Conservation (phyloP, 1,284 basidiomycete genomes). For the Somion occarium region DNA sequence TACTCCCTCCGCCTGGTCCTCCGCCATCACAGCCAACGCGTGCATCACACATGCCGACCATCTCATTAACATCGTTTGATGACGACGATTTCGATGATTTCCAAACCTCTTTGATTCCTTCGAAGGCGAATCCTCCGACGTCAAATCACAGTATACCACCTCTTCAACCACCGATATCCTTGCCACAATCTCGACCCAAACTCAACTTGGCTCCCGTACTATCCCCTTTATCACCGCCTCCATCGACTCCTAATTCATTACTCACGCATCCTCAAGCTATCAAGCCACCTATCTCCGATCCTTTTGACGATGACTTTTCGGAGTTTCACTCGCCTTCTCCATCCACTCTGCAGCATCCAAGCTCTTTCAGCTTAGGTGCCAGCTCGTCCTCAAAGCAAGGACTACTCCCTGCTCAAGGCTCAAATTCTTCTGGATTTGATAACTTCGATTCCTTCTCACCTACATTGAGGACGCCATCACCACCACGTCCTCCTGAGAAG, state of each 20-base stretch:
- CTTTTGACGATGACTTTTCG: constrained; percentile 18
- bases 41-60: neutral
- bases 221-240: constrained; percentile 2
- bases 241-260: neutral
- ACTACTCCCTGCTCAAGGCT: constrained; percentile 16
- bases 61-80: constrained; percentile 11
- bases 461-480: constrained; percentile 22
- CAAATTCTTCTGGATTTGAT: constrained; percentile 14
- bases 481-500: constrained; percentile 19
- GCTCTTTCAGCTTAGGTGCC: neutral
- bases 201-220: neutral
- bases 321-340: constrained; percentile 17
- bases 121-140: neutral
- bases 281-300: constrained; percentile 5
- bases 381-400: neutral
- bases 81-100: constrained; percentile 25
- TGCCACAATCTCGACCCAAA: neutral
- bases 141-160: neutral
- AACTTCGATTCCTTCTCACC: constrained; percentile 11
- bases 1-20: constrained; percentile 15
- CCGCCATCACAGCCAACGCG: neutral
- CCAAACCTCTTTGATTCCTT: constrained; percentile 13
- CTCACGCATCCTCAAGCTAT: constrained; percentile 3
- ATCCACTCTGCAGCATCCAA: constrained; percentile 10
- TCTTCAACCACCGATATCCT: neutral